A percentile compares a stretch with the other conserved stretches of the same genome.
phyloP scores from a whole-genome alignment of 352 stramenopile genomes.

The Pythium myriotylum region DNA sequence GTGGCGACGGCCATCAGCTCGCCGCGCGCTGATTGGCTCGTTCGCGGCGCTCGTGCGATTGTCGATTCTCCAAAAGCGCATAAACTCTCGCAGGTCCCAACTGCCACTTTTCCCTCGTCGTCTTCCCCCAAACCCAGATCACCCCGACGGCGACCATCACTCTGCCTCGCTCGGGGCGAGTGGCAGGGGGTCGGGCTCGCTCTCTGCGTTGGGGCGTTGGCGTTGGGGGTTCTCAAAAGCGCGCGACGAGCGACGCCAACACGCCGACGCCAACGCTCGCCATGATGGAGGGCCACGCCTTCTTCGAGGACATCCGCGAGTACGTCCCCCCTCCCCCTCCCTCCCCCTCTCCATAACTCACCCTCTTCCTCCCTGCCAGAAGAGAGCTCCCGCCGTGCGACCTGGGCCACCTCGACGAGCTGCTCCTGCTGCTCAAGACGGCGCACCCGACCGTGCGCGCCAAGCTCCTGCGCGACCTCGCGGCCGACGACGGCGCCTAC shows the following conservation, averaged over 20 bases:
- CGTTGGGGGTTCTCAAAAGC: no score
- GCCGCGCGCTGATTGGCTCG: not conserved
- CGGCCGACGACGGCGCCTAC: conserved; percentile 61
- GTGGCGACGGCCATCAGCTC: not conserved
- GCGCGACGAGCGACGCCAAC: conserved; percentile 7
- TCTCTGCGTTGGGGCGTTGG: conserved; percentile 6
- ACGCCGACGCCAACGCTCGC: conserved; percentile 2
- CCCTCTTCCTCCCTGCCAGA: no score
- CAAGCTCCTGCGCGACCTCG: conserved; percentile 52
- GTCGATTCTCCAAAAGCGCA: conserved; percentile 2
- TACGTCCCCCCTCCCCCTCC: conserved; percentile 28
- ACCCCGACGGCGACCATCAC: conserved; percentile 13
- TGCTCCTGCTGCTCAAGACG: conserved; percentile 64
- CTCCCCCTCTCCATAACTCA: no score
- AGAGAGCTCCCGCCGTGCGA: conserved; percentile 66
- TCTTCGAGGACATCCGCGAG: conserved; percentile 66
- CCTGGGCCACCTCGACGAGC: conserved; percentile 64
- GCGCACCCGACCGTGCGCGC: conserved; percentile 55
- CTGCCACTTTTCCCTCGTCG: conserved; percentile 8
- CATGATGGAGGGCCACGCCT: conserved; percentile 27
- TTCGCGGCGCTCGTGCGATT: not conserved
- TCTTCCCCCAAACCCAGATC: not conserved
- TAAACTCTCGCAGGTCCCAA: conserved; percentile 12
- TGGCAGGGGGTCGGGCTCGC: conserved; percentile 10
- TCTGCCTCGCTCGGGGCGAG: not conserved